phyloP scores from a whole-genome alignment of 1,284 basidiomycete genomes.

The Cystobasidium pallidum region DNA sequence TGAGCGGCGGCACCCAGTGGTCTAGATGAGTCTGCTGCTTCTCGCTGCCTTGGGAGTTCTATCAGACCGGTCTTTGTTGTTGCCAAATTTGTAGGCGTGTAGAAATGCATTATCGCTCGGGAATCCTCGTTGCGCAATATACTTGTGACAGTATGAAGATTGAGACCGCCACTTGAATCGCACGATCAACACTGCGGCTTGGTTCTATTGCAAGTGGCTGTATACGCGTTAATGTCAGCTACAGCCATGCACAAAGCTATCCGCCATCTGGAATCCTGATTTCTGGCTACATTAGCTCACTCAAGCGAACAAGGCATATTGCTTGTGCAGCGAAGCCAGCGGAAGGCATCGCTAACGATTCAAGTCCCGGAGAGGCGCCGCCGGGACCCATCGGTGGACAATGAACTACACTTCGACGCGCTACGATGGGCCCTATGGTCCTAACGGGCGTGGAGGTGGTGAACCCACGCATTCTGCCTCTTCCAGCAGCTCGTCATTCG shows the following conservation, averaged over 20 bases:
- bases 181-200: neutral
- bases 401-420: slow-evolving; percentile 42
- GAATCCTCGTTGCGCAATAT: too few relatives aligned
- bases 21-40: slow-evolving; percentile 13
- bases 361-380: neutral
- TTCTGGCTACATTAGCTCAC: neutral
- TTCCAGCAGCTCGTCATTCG: slow-evolving; percentile 28
- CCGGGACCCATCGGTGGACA: neutral
- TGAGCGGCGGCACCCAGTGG: slow-evolving; percentile 31
- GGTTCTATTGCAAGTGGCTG: neutral
- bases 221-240: neutral
- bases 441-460: slow-evolving; percentile 5
- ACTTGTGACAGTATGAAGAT: too few relatives aligned
- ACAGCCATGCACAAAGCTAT: neutral
- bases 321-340: neutral
- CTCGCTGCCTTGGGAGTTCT: too few relatives aligned
- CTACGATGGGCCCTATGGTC: slow-evolving; percentile 38
- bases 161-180: neutral
- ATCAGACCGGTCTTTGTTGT: neutral
- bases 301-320: neutral
- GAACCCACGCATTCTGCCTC: slow-evolving; percentile 36
- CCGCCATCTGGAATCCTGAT: neutral
- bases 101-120: too few relatives aligned
- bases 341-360: neutral
- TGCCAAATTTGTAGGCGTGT: neutral